Evolutionary conservation across 2,329 filamentous ascomycete genomes (phyloP), one percentile per base, ranked within the genome.

Genomic region (Paecilomyces dactylethromorphus): DNA sequence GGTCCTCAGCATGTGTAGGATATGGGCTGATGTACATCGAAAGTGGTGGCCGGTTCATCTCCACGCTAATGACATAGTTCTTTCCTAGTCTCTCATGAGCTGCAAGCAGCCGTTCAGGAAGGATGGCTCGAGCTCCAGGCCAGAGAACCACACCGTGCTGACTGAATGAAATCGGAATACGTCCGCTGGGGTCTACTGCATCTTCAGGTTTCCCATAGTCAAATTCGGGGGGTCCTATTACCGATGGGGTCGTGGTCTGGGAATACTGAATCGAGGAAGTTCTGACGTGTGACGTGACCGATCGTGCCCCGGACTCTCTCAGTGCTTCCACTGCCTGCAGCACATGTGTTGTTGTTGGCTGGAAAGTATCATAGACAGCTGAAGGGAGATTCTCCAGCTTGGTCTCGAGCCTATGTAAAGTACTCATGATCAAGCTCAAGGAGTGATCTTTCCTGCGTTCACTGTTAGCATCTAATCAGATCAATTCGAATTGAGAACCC

Each of bases 351-450:
- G 71, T 62, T 66, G 74, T 58, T 62, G 74, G 58, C 62, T 71
- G 55, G 15, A 74, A 61, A 22, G 74, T 69, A 56, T 64, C 65
- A 18, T 64, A 61, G 31, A 75, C 64, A 5, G 67, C 65, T 3
- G 61, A 65, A 1, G 79, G 78, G 13, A 81, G 67, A 56, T 76
- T 74, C 63, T 83, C 81, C 45, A 83, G 71, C 64, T 83, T 83
- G 3, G 76, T 73, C 65, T 83, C 81, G 18, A 83, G 73, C 12
- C 81, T 74, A 67, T 80, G 76, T 24, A 83, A 76, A 11, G 81
- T 81, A 64, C 81, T 82, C 68, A 83, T 82, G 31, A 82, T 81
- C 66, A 82, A 77, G 26, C 78, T 75, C 66, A 83, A 76, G 3
- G 81, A 82, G 57, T 82, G 79, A 59, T 83, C 81, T 56, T 80